A percentile compares a stretch with the other conserved stretches of the same genome.
Evolutionary conservation across 192 early-diverging fungal genomes (phyloP).

Genomic region (Lobulomyces angularis): DNA sequence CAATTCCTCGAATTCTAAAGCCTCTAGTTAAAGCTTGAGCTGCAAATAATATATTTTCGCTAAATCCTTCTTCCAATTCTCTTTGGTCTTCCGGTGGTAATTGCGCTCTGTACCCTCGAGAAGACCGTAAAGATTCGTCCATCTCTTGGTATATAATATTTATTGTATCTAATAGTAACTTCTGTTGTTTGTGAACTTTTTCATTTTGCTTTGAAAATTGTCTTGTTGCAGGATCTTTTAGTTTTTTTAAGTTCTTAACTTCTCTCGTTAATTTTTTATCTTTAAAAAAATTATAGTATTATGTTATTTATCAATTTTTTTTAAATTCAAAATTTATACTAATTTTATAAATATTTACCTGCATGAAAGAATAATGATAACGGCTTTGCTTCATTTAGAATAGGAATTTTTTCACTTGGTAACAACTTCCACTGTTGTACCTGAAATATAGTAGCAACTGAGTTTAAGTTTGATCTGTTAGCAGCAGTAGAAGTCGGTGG

Average conservation of each 20-base stretch:
- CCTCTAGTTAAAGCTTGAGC: conserved; percentile 51
- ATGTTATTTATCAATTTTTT: too few relatives aligned
- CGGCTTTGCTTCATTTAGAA: conserved; percentile 26
- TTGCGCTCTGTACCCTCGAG: conserved; percentile 39
- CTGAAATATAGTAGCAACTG: conserved; percentile 25
- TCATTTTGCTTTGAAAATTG: conserved; percentile 19
- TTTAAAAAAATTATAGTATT: conserved; percentile 7
- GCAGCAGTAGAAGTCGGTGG: too few relatives aligned
- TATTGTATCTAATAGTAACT: conserved; percentile 36
- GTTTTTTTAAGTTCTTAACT: conserved; percentile 13
- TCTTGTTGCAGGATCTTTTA: conserved; percentile 7
- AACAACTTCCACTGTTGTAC: conserved; percentile 5
- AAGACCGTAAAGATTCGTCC: conserved; percentile 24
- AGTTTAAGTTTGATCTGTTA: too few relatives aligned
- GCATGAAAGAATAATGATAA: conserved; percentile 27
- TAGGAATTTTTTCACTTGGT: conserved; percentile 8
- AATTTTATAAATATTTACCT: conserved; percentile 12
- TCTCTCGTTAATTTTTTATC: conserved; percentile 18
- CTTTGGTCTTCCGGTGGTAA: conserved; percentile 55
- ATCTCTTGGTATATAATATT: conserved; percentile 33
- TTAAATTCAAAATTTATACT: background rate
- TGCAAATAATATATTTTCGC: conserved; percentile 60
- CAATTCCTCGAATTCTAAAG: conserved; percentile 57
- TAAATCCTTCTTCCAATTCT: conserved; percentile 53
- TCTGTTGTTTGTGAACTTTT: conserved; percentile 46